These are phyloP conservation scores for Hyaloscypha hepaticicola DNA, from an alignment of 495 filamentous ascomycete genomes.

Conservation along the genomic window DNA sequence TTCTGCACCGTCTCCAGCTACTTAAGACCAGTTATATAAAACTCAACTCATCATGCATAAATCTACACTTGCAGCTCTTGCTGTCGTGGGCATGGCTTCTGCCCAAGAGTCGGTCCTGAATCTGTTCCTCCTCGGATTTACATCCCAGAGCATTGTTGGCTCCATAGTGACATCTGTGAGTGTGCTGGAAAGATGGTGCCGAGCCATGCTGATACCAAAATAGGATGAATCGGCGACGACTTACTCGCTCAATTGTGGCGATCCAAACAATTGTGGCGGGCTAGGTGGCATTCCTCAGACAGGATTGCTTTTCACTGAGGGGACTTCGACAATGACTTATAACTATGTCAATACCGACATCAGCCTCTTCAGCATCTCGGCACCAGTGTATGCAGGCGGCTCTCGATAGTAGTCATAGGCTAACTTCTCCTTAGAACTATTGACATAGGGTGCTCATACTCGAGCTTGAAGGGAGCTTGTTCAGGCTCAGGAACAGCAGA, in stretches of 20 bases:
- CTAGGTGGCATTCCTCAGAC: constrained; percentile 13
- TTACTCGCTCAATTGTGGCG: constrained; percentile 18
- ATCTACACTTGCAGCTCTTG: constrained; percentile 11
- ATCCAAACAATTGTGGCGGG: not conserved
- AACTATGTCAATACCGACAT: constrained; percentile 6
- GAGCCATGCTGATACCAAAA: constrained; percentile 4
- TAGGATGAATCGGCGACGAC: constrained; percentile 27
- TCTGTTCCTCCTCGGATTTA: constrained; percentile 18
- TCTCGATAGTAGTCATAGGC: not conserved
- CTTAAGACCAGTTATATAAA: not conserved
- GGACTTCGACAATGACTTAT: constrained; percentile 21
- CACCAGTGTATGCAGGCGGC: too few relatives aligned
- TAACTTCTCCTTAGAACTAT: constrained; percentile 10
- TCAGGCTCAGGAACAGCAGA: not conserved
- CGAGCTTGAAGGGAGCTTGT: constrained; percentile 16
- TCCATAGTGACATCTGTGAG: constrained; percentile 23
- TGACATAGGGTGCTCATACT: constrained; percentile 19
- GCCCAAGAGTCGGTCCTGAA: constrained; percentile 10
- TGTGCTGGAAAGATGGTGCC: not conserved
- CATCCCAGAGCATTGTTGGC: constrained; percentile 14
- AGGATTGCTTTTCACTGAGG: constrained; percentile 23
- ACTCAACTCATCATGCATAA: constrained; percentile 15
- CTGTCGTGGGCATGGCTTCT: constrained; percentile 8
- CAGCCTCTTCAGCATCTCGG: too few relatives aligned
- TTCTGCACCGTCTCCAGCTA: not conserved